Conservation (phyloP, 176 grass and related monocot species). For the Microstegium vimineum region DNA sequence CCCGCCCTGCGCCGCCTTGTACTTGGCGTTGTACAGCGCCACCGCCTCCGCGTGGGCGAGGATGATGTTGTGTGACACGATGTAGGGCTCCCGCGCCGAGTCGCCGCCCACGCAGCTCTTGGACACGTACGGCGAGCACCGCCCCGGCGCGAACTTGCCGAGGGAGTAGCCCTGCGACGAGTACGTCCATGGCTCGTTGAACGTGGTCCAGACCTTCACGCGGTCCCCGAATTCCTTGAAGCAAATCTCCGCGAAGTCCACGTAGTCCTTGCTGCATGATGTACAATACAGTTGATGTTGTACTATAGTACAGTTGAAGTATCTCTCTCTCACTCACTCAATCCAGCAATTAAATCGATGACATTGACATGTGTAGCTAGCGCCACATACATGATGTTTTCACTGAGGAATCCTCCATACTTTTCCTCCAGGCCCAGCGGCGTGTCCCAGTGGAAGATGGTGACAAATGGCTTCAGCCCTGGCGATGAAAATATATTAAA, state of each 20-base stretch:
- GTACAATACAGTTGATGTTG: not conserved
- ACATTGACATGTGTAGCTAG: not conserved
- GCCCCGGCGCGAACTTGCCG: constrained; percentile 30
- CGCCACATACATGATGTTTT: constrained; percentile 17
- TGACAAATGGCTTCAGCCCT: constrained; percentile 73
- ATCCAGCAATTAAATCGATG: not conserved
- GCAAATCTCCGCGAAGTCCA: constrained; percentile 49
- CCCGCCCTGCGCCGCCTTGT: constrained; percentile 56
- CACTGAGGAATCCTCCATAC: constrained; percentile 68
- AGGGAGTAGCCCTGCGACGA: constrained; percentile 19
- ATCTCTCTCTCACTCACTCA: not conserved
- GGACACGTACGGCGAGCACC: constrained; percentile 41
- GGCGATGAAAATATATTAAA: not conserved
- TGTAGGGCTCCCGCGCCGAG: constrained; percentile 64
- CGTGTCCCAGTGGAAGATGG: constrained; percentile 76
- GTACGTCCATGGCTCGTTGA: constrained; percentile 46
- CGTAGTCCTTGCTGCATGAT: constrained; percentile 51
- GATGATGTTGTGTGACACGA: constrained; percentile 49
- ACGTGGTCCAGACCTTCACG: constrained; percentile 69
- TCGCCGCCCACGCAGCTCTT: constrained; percentile 35
- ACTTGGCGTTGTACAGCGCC: constrained; percentile 44
- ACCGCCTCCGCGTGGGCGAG: constrained; percentile 59
- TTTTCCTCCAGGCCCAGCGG: constrained; percentile 61
- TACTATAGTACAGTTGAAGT: not conserved
- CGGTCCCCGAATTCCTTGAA: constrained; percentile 75